Conservation (phyloP, 495 filamentous ascomycete species). For the Chaetomium fimeti region DNA sequence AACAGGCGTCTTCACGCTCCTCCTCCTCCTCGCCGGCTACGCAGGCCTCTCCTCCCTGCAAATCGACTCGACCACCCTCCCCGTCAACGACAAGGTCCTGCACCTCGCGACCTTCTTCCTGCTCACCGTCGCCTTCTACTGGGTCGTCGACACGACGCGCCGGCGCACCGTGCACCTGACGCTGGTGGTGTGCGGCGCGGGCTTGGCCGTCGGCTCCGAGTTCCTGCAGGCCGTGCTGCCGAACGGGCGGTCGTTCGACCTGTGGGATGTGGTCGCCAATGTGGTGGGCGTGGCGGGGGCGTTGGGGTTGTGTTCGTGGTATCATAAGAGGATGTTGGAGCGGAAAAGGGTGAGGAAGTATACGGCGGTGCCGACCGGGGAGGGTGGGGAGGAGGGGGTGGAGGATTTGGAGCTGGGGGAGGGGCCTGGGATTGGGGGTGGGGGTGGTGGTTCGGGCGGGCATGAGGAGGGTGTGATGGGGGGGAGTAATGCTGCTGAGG, state of each 20-base stretch:
- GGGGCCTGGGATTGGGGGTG: conserved; percentile 45
- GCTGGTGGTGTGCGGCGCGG: conserved; percentile 70
- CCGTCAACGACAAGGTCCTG: conserved; percentile 81
- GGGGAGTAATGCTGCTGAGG: conserved; percentile 20
- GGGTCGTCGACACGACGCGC: conserved; percentile 88
- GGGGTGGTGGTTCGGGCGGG: conserved; percentile 3
- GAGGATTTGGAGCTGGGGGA: conserved; percentile 59
- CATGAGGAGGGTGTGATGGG: conserved; percentile 43
- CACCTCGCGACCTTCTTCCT: conserved; percentile 88
- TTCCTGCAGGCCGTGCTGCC: conserved; percentile 76
- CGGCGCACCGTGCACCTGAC: conserved; percentile 81
- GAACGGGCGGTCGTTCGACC: conserved; percentile 80
- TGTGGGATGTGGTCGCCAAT: conserved; percentile 84
- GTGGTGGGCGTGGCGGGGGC: conserved; percentile 71
- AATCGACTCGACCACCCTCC: conserved; percentile 40
- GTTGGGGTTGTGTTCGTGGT: conserved; percentile 76
- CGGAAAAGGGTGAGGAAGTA: conserved; percentile 76
- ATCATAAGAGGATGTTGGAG: conserved; percentile 94
- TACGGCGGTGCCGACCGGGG: conserved; percentile 55
- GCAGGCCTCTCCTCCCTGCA: conserved; percentile 66
- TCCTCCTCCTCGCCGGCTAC: conserved; percentile 74
- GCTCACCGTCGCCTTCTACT: conserved; percentile 89
- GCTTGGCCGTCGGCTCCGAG: conserved; percentile 79
- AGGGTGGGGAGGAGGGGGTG: conserved; percentile 50
- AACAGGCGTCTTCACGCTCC: conserved; percentile 71